Base-by-base conservation (phyloP, 2,329 filamentous ascomycete genomes). In the Apiospora kogelbergensis region DNA sequence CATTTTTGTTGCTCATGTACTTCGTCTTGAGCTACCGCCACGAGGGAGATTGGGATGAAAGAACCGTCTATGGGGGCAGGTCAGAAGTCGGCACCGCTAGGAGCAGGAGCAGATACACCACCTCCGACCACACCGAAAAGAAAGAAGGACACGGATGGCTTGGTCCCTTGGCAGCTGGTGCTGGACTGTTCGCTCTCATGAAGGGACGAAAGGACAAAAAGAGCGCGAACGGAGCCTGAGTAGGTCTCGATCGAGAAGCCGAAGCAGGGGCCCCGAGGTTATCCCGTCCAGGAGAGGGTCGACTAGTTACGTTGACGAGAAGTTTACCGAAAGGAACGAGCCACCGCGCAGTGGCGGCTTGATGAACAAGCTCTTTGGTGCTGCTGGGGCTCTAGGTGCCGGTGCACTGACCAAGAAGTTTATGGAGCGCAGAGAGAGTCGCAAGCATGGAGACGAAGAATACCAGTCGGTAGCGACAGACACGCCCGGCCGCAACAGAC, bases 11-110 rank as follows among this genome's bases (percentile, higher is more conserved):
- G 20, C 75, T 94, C 1, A 72, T 89, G 17, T 98, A 94, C 80
- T 97, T 98, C 75, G 84, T 95, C 68, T 83, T 97, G 42, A 91
- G 91, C 72, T 97, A 93, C 79, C 84, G 88, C 63, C 79, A 90
- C 82, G 80, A 89, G 81, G 80, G 40, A 11, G 65, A 66, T 17
- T 66, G 88, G 77, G 70, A 85, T 86, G 72, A 84, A 88, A 67
- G 46, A 17, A 57, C 87, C 88, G 82, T 87, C 72, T 83, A 86
- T 68, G 88, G 88, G 44, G 87, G 88, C 42, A 87, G 90, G 66
- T 90, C 89, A 44, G 83, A 84, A 72, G 69, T 76, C 73, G 13
- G 42, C 42, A 66, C 41, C 9, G 45, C 45, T n/a, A 40, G 65
- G 37, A 42, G 33, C 41, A 30, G 66, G 13, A 67, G 66, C 48